A percentile compares a stretch with the other conserved stretches of the same genome.
Evolutionary conservation across 1,139 yeast species (phyloP).

Genomic region (Zygosaccharomyces pseudobailii): DNA sequence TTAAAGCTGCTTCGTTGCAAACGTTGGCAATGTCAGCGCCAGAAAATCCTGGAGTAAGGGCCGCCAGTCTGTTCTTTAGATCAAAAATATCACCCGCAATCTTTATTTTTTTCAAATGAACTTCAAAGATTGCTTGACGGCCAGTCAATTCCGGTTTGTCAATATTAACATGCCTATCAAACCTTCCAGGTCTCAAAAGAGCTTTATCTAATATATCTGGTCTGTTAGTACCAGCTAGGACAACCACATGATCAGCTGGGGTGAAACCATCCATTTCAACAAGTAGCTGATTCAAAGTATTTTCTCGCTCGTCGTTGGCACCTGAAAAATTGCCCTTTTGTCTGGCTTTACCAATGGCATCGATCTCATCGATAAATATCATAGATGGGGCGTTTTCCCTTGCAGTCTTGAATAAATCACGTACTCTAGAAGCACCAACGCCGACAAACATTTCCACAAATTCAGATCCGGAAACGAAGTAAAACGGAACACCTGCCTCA

Average conservation of each 20-base stretch:
- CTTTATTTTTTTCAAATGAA: conserved; percentile 59
- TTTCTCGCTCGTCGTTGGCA: conserved; percentile 74
- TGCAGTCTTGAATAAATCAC: conserved; percentile 75
- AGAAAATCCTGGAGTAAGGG: conserved; percentile 78
- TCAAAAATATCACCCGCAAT: conserved; percentile 52
- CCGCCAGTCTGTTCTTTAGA: conserved; percentile 66
- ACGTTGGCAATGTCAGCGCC: conserved; percentile 86
- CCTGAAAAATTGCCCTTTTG: conserved; percentile 60
- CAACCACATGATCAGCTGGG: conserved; percentile 70
- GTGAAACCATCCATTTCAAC: conserved; percentile 87
- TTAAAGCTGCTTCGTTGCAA: conserved; percentile 78
- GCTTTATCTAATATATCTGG: conserved; percentile 76
- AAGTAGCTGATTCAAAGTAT: conserved; percentile 69
- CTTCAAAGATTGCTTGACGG: conserved; percentile 67
- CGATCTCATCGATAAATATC: conserved; percentile 77
- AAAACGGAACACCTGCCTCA: conserved; percentile 79
- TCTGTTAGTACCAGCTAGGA: conserved; percentile 78
- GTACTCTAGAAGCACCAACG: conserved; percentile 77
- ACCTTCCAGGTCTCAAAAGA: conserved; percentile 77
- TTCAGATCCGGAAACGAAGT: conserved; percentile 78
- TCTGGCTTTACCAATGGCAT: conserved; percentile 79
- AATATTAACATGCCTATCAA: conserved; percentile 69
- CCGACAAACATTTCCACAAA: conserved; percentile 82
- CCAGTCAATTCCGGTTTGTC: conserved; percentile 78
- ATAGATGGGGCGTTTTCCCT: conserved; percentile 78